Evolutionary conservation across 768 basidiomycete genomes (phyloP).

Genomic region (Mycena vitilis): DNA sequence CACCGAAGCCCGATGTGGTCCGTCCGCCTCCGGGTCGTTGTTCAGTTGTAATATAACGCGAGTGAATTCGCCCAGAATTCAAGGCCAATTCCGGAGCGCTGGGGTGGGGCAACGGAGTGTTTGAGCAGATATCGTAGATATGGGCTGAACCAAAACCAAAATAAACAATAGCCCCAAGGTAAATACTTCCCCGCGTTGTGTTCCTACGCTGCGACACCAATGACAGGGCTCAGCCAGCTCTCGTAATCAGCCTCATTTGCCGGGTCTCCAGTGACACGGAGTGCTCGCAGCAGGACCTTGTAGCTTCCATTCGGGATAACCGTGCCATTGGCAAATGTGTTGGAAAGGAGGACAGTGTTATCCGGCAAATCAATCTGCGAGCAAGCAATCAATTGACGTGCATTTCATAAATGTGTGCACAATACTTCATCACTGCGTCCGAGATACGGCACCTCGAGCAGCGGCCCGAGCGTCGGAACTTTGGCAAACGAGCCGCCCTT

Average conservation of each 20-base stretch:
- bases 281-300: constrained; percentile 53
- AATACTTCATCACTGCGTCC: constrained; percentile 31
- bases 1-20: too few species aligned
- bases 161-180: too few species aligned
- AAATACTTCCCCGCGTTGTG: too few species aligned
- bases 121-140: too few species aligned
- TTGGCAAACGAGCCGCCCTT: constrained; percentile 52
- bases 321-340: constrained; percentile 58
- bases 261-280: constrained; percentile 57
- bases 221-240: constrained; percentile 58
- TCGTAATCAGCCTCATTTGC: constrained; percentile 57
- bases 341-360: constrained; percentile 42
- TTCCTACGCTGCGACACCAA: constrained; percentile 37
- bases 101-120: too few species aligned
- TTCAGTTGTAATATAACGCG: too few species aligned
- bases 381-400: too few species aligned
- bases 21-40: too few species aligned
- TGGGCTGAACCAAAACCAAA: too few species aligned
- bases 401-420: too few species aligned
- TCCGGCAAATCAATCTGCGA: constrained; percentile 39
- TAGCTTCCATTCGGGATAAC: constrained; percentile 56
- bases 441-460: constrained; percentile 28
- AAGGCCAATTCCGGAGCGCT: too few species aligned
- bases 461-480: constrained; percentile 27
- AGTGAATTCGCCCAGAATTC: too few species aligned